Evolutionary conservation across 176 grass and related monocot genomes (phyloP), one percentile per base, ranked within the genome.

Genomic region (Phoenix dactylifera): DNA sequence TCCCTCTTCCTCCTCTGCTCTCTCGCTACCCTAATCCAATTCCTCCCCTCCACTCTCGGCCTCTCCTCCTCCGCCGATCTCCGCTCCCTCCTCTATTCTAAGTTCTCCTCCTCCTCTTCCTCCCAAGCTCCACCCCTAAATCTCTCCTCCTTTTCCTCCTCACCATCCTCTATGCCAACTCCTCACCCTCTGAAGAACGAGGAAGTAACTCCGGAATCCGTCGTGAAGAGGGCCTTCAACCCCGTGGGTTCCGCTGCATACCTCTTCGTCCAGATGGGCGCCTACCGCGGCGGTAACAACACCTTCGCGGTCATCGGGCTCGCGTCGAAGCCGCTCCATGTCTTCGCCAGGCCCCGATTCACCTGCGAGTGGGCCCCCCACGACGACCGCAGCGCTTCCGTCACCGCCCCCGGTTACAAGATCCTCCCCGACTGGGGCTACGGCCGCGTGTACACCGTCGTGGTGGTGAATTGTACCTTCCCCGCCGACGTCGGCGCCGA

Each of bases 341-440:
- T 96, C 51, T 96, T 68, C 56, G 72, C 72, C 15, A 90, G 72
- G 64, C 83, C 91, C 29, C 77, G 73, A 67, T 96, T 90, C 78
- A 80, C 76, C 59, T 96, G 91, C 70, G 91, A 96, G 68, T 96
- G 91, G 91, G 52, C 71, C 5, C 68, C 83, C 53, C 83, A 72
- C 59, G 52, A 4, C 15, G 58, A 62, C 22, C 48, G 62, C 17
- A 30, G 57, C 62, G 61, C 20, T 57, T 66, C 79, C 12, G 52
- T 66, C 77, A 58, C 59, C 60, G 62, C 76, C 26, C 63, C 74
- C 32, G 85, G 62, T 20, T 86, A 83, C 72, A 83, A 74, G 72
- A 89, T 95, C 72, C 85, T 95, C 14, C 89, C 89, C 16, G 89
- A 95, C 72, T 95, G 85, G 89, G 89, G 89, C 16, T 95, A 95